Evolutionary conservation across 306 rosid species (phyloP).

Genomic region (Boehmeria nivea): DNA sequence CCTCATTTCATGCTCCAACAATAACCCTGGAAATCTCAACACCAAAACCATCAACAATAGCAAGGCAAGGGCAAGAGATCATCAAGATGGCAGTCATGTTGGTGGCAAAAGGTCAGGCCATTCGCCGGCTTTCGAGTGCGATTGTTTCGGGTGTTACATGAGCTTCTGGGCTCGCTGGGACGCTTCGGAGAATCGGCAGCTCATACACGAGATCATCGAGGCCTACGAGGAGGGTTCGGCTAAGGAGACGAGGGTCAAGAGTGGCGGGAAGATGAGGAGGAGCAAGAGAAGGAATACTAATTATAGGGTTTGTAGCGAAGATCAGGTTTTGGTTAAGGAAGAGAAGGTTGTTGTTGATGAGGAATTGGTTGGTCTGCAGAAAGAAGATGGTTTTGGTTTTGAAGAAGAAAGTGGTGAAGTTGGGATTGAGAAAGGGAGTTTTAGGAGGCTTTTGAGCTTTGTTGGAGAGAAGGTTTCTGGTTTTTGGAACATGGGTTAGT

Average conservation of each 20-base stretch:
- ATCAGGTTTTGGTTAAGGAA: neutral
- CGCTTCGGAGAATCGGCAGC: slow-evolving; percentile 29
- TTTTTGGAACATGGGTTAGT: slow-evolving; percentile 25
- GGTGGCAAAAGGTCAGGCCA: neutral
- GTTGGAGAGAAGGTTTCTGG: slow-evolving; percentile 29
- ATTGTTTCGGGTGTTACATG: slow-evolving; percentile 31
- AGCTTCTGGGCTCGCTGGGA: slow-evolving; percentile 41
- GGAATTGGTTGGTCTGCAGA: slow-evolving; percentile 1
- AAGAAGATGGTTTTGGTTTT: neutral
- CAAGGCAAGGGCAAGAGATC: too few relatives aligned
- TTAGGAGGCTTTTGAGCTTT: slow-evolving; percentile 26
- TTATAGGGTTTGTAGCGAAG: neutral
- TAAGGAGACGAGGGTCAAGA: slow-evolving; percentile 18
- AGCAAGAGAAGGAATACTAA: neutral
- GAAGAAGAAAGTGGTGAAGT: slow-evolving; percentile 14
- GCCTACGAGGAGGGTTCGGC: slow-evolving; percentile 29
- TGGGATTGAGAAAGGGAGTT: slow-evolving; percentile 20
- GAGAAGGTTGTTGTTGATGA: slow-evolving; percentile 2
- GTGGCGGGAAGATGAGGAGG: slow-evolving; percentile 22
- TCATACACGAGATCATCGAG: slow-evolving; percentile 35
- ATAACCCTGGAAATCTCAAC: too few relatives aligned
- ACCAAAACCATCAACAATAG: too few relatives aligned
- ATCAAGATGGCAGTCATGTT: too few relatives aligned
- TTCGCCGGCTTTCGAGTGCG: slow-evolving; percentile 17
- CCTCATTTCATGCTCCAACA: slow-evolving; percentile 26